Conservation (phyloP, 768 basidiomycete genomes). For the Boletus sp. region DNA sequence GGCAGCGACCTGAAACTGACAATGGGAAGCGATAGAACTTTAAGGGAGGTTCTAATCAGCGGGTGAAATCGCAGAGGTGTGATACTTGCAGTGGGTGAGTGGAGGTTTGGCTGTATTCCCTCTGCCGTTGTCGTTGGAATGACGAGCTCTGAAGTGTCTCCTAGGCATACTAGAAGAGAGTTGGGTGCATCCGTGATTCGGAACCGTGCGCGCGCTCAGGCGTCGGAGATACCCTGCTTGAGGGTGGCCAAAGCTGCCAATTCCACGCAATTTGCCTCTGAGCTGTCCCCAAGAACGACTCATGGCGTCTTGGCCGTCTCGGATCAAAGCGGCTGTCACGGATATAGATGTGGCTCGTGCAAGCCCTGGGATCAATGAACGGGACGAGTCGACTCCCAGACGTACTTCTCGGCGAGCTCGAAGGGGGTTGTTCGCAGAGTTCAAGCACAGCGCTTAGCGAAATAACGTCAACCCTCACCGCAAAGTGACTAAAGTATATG, state of each 20-base stretch:
- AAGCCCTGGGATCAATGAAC: no score
- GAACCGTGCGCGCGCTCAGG: not conserved
- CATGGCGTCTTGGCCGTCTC: not conserved
- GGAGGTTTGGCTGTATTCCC: constrained; percentile 3
- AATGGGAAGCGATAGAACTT: constrained; percentile 33
- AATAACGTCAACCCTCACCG: constrained; percentile 15
- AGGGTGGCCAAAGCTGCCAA: not conserved
- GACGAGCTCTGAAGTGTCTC: constrained; percentile 2
- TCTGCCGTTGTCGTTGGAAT: not conserved
- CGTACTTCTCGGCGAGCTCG: not conserved
- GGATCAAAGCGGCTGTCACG: constrained; percentile 7
- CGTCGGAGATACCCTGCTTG: not conserved
- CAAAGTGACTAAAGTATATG: constrained; percentile 2
- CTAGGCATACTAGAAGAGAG: constrained; percentile 10
- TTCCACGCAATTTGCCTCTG: not conserved
- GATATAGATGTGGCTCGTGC: not conserved
- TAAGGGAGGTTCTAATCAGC: not conserved
- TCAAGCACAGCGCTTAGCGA: constrained; percentile 4
- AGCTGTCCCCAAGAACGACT: not conserved
- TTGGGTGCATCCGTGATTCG: constrained; percentile 2
- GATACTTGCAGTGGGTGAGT: constrained; percentile 28
- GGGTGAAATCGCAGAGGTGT: not conserved
- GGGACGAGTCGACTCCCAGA: not conserved
- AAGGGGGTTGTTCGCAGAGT: not conserved
- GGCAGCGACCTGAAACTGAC: constrained; percentile 30